These are phyloP conservation scores for Tuber umbilicatum DNA, from an alignment of 495 filamentous ascomycete genomes.

Conservation along the genomic window DNA sequence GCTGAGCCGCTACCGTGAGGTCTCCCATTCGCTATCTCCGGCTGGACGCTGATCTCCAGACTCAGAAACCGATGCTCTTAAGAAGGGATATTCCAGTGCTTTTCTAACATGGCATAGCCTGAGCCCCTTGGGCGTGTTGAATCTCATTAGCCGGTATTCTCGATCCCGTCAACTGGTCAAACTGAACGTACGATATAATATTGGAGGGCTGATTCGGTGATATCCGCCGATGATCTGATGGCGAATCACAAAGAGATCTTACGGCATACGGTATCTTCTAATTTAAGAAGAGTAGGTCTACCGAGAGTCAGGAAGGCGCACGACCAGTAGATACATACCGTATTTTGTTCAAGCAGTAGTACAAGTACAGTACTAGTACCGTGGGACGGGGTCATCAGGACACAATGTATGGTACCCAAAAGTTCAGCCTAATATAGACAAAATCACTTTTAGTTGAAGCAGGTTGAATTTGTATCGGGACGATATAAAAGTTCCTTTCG, in stretches of 20 bases:
- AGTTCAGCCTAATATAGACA: background rate
- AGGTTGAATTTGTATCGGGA: background rate
- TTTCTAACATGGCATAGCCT: background rate
- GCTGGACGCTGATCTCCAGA: background rate
- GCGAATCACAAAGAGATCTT: background rate
- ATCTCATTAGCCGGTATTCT: background rate
- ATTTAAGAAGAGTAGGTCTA: background rate
- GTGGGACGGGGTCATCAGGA: too few species aligned
- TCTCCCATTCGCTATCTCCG: background rate
- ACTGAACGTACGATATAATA: background rate
- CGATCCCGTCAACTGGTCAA: background rate
- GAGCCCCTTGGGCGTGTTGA: background rate
- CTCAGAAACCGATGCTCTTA: background rate
- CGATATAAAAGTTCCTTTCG: background rate
- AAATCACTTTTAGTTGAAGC: background rate
- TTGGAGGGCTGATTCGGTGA: background rate
- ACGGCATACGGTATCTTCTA: background rate
- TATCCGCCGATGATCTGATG: background rate
- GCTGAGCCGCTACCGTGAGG: background rate
- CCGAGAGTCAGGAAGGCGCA: background rate
- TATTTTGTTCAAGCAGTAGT: background rate
- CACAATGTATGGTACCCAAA: background rate
- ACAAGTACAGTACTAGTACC: background rate
- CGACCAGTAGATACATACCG: background rate
- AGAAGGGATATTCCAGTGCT: background rate